Percentiles rank a stretch among this genome's conserved stretches.
Evolutionary conservation across 805 yeast species (phyloP).

Genomic region (Kluyveromyces starmeri): DNA sequence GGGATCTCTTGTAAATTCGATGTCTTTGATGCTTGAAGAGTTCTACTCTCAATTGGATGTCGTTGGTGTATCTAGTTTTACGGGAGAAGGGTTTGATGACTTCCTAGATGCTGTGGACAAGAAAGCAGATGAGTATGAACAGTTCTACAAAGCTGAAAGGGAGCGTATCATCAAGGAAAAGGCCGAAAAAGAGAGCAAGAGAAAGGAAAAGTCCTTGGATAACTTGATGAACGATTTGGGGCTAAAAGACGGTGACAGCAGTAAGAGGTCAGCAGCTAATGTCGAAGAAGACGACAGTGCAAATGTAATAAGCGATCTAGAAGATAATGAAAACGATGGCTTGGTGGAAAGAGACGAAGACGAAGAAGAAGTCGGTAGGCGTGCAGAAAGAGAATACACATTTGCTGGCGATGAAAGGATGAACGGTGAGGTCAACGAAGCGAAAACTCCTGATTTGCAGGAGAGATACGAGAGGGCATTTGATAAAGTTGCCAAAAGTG

Average conservation of each 20-base stretch:
- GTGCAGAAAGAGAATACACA: conserved; percentile 56
- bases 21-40: conserved; percentile 94
- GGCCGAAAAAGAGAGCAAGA: conserved; percentile 61
- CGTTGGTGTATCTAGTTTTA: conserved; percentile 84
- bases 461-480: conserved; percentile 67
- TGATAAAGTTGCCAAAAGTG: conserved; percentile 50
- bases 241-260: conserved; percentile 33
- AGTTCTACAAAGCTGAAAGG: conserved; percentile 76
- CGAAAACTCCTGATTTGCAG: conserved; percentile 41
- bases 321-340: conserved; percentile 37
- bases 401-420: conserved; percentile 57
- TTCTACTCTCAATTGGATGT: conserved; percentile 89
- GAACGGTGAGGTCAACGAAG: conserved; percentile 47
- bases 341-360: conserved; percentile 38
- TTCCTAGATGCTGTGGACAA: conserved; percentile 76
- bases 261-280: conserved; percentile 32
- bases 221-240: conserved; percentile 84
- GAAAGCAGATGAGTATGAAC: conserved; percentile 80
- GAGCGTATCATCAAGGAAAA: conserved; percentile 71
- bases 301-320: conserved; percentile 40
- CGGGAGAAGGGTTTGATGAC: conserved; percentile 92
- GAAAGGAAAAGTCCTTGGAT: conserved; percentile 62
- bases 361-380: conserved; percentile 30
- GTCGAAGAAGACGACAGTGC: conserved; percentile 40
- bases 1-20: conserved; percentile 87